Evolutionary conservation across 2,329 filamentous ascomycete species (phyloP), one percentile per base, ranked within the genome.

Genomic region (Talaromyces verruculosus): DNA sequence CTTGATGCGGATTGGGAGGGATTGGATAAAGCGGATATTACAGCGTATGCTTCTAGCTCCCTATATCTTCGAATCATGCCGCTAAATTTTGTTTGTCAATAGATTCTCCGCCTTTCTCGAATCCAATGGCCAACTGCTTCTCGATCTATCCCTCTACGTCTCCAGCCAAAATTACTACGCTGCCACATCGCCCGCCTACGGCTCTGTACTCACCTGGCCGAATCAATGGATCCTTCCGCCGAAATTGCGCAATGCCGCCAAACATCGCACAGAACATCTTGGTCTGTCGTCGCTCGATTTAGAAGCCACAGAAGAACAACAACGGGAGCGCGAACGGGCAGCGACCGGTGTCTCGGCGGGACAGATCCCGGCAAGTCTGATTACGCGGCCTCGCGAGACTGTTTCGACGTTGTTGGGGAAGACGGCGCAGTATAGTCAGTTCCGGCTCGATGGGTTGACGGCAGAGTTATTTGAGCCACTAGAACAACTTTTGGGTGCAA

Each of bases 121-220:
- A 75, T 86, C 88, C 30, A 88, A 89, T 66, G 91, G 90, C n/a
- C 87, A 89, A 60, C 87, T 90, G 37, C 86, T 98, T 67, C 77
- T 97, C 72, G 91, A 96, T 72, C 88, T 97, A 65, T 93, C 89
- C 61, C 89, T 98, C 71, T 98, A 96, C 77, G 90, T 95, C 69
- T 95, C 93, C 37, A 91, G 90, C 65, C 88, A 92, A 69, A 97
- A 98, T 81, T 99, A 95, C 85, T 84, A 88, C 64, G 82, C 84
- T 51, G 81, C 85, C 59, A 97, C 93, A 3, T 88, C 92, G 17
- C 91, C 92, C 2, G 89, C 92, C 43, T 97, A 93, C 80, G 92
- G 89, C 70, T 81, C 83, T 5, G 85, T 97, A 65, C 86, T 98
- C 45, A 87, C 90, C 47, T 96, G 95, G 83, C 93, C 95, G 19